Evolutionary conservation across 2,329 filamentous ascomycete genomes (phyloP), one percentile per base, ranked within the genome.

Genomic region (Colletotrichum sp.): DNA sequence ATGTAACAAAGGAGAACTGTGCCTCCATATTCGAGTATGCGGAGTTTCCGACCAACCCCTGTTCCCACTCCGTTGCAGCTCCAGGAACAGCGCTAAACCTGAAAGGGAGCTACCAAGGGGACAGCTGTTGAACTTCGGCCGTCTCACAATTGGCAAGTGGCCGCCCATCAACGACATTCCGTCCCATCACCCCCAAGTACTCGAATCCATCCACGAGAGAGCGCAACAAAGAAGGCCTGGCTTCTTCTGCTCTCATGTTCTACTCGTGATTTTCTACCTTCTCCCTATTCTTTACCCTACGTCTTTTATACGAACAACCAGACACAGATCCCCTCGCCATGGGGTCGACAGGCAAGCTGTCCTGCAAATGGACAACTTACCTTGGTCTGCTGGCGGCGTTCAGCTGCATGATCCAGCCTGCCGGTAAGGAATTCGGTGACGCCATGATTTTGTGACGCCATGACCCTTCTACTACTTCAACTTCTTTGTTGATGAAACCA

Each of bases 311-410:
- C 52, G 52, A 48, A 39, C 36, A 52, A 48, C 9, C 36, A 19
- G 66, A 27, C 36, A 27, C 55, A 78, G 78, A 72, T 77, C 77
- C 72, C 64, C 73, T 77, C 80, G 80, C 80, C 81, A 93, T 93
- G 91, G 86, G 86, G 85, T 86, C 85, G 81, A 83, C 82, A 69
- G 83, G 85, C 82, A 85, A 85, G 83, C 84, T 87, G 87, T 91
- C 91, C 86, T 86, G 85, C 82, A 88, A 86, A 85, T 95, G 94
- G 94, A 90, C 92, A 82, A 86, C 91, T 80, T 87, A 92, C 78
- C 84, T 95, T 77, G 89, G 91, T 77, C 82, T 95, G 76, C 79
- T 94, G 60, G 86, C 89, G 78, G 84, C 91, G 64, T 82, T 95
- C 39, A 88, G 89, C 80, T 91, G 88, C 80, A 84, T 95, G 34